phyloP scores from a whole-genome alignment of 2,329 filamentous ascomycete genomes.

The Colletotrichum sp. region DNA sequence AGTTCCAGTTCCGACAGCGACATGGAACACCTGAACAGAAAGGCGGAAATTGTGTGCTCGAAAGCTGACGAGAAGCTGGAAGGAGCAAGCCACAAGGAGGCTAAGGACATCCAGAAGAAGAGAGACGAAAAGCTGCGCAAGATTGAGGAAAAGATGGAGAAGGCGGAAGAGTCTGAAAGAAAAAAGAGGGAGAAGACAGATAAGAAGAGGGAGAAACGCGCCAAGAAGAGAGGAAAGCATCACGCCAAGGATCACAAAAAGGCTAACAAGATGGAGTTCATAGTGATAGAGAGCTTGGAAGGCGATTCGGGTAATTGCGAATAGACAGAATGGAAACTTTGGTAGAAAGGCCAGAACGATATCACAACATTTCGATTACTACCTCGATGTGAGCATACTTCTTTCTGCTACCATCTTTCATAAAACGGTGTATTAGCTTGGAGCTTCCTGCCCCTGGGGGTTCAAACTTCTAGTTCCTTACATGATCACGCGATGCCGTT shows the following conservation, averaged over 20 bases:
- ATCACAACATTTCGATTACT: not conserved
- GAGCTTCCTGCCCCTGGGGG: not conserved
- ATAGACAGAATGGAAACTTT: not conserved
- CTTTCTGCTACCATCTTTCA: not conserved
- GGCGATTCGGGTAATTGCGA: not conserved
- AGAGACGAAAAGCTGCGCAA: not conserved
- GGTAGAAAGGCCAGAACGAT: not conserved
- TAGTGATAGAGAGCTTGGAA: not conserved
- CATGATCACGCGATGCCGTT: not conserved
- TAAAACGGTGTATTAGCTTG: not conserved
- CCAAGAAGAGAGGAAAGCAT: not conserved
- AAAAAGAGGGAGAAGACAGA: not conserved
- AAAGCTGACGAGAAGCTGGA: not conserved
- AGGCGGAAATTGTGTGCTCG: not conserved
- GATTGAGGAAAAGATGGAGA: not conserved
- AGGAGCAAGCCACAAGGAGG: not conserved
- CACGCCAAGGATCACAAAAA: not conserved
- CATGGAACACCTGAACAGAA: not conserved
- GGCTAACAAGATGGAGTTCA: not conserved
- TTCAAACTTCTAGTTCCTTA: not conserved
- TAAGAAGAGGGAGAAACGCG: not conserved
- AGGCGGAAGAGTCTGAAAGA: not conserved
- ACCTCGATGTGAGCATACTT: not conserved
- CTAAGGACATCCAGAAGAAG: not conserved
- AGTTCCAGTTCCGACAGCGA: not conserved